phyloP scores from a whole-genome alignment of 2,329 filamentous ascomycete genomes.

The Alternaria gansuensis region DNA sequence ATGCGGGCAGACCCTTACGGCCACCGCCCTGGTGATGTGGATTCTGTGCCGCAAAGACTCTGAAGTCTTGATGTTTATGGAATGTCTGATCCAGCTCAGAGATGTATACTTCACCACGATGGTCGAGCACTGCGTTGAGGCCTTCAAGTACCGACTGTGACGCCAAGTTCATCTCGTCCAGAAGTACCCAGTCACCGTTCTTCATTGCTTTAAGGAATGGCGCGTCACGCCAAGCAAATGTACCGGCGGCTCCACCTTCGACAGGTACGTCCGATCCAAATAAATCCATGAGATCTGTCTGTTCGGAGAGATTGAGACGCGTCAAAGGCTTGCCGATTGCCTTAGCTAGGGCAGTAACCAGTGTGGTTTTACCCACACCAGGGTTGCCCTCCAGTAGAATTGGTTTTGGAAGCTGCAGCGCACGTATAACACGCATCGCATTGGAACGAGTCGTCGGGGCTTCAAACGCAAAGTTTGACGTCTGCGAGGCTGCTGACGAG shows the following conservation, averaged over 20 bases:
- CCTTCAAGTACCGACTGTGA: slow-evolving; percentile 97
- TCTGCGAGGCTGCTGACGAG: slow-evolving; percentile 55
- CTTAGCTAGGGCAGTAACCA: slow-evolving; percentile 84
- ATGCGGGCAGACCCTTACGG: slow-evolving; percentile 90
- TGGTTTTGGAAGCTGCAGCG: slow-evolving; percentile 86
- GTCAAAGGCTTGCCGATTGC: slow-evolving; percentile 84
- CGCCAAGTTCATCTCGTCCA: slow-evolving; percentile 98
- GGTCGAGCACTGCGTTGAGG: slow-evolving; percentile 94
- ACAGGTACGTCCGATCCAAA: slow-evolving; percentile 97
- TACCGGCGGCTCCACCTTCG: slow-evolving; percentile 88
- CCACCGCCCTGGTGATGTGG: slow-evolving; percentile 97
- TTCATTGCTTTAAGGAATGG: slow-evolving; percentile 98
- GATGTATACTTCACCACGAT: slow-evolving; percentile 93
- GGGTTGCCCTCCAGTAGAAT: slow-evolving; percentile 95
- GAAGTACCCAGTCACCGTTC: slow-evolving; percentile 91
- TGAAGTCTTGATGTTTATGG: slow-evolving; percentile 85
- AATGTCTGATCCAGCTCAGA: slow-evolving; percentile 96
- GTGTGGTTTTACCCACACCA: slow-evolving; percentile 96
- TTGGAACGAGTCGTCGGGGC: slow-evolving; percentile 91
- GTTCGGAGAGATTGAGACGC: slow-evolving; percentile 95
- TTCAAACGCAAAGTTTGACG: slow-evolving; percentile 77
- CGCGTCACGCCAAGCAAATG: slow-evolving; percentile 94
- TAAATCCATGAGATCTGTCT: slow-evolving; percentile 96
- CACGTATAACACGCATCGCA: slow-evolving; percentile 87
- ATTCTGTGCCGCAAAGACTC: slow-evolving; percentile 97